Conservation (phyloP, 768 basidiomycete genomes). For the Boletus barrowsii region DNA sequence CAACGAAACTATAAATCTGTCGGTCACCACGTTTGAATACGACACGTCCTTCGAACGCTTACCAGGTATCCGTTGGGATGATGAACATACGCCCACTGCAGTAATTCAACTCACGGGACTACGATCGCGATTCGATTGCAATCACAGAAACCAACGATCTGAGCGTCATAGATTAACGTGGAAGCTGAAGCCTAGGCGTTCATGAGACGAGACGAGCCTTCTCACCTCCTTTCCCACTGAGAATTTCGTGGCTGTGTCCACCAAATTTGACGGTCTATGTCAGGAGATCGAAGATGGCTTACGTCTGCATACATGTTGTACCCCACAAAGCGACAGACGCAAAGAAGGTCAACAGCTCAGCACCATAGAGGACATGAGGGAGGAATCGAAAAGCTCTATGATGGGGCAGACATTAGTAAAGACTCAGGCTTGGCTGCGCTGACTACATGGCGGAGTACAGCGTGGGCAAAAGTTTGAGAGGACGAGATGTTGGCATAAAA, state of each 20-base stretch:
- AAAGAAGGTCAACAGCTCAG: slow-evolving; percentile 8
- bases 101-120: too few species aligned
- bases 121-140: background rate
- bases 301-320: slow-evolving; percentile 13
- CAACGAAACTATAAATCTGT: background rate
- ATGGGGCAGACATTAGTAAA: too few species aligned
- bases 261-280: background rate
- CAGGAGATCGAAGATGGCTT: background rate
- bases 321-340: slow-evolving; percentile 12
- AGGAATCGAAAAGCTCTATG: too few species aligned
- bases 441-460: too few species aligned
- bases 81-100: too few species aligned
- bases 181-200: background rate
- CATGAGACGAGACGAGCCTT: background rate
- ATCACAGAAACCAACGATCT: background rate
- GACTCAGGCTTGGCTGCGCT: too few species aligned
- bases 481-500: too few species aligned
- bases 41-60: background rate
- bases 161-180: background rate
- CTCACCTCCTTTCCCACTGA: slow-evolving; percentile 5
- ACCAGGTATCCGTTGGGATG: too few species aligned
- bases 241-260: background rate
- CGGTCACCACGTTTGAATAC: background rate
- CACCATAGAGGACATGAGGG: background rate
- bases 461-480: too few species aligned